A percentile compares a stretch with the other conserved stretches of the same genome.
These are phyloP conservation scores for Plasmodium relictum DNA, from an alignment of 169 alveolate species.

Conservation along the genomic window DNA sequence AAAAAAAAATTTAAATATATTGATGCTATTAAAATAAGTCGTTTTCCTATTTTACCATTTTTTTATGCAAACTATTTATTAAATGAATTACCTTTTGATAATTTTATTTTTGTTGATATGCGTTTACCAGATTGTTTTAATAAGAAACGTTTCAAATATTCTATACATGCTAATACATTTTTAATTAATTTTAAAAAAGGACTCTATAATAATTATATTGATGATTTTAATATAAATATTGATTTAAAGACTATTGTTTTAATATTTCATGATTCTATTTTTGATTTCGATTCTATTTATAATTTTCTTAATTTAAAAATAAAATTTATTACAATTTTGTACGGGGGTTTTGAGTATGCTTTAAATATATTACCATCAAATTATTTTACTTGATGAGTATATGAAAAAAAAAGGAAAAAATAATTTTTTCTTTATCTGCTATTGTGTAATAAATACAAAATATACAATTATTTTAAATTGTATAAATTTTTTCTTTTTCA, in stretches of 20 bases:
- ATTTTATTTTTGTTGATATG: conserved; percentile 44
- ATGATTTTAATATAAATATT: conserved; percentile 24
- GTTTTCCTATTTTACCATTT: conserved; percentile 68
- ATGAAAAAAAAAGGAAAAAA: too few species aligned
- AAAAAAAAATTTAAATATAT: conserved; percentile 34
- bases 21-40: conserved; percentile 15
- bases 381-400: conserved; percentile 33
- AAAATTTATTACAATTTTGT: conserved; percentile 40
- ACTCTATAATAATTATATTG: conserved; percentile 31
- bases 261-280: conserved; percentile 10
- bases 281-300: conserved; percentile 53
- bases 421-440: not conserved
- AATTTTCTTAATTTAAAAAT: conserved; percentile 72
- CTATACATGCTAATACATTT: conserved; percentile 69
- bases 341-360: conserved; percentile 59
- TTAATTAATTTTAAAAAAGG: conserved; percentile 66
- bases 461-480: too few species aligned
- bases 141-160: conserved; percentile 43
- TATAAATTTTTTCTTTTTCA: too few species aligned
- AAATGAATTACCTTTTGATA: conserved; percentile 28
- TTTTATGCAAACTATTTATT: conserved; percentile 23
- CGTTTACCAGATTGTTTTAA: conserved; percentile 43
- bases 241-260: conserved; percentile 51
- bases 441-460: not conserved
- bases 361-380: conserved; percentile 39